Evolutionary conservation across 2,329 filamentous ascomycete genomes (phyloP).

Genomic region (Aspergillus hortae): DNA sequence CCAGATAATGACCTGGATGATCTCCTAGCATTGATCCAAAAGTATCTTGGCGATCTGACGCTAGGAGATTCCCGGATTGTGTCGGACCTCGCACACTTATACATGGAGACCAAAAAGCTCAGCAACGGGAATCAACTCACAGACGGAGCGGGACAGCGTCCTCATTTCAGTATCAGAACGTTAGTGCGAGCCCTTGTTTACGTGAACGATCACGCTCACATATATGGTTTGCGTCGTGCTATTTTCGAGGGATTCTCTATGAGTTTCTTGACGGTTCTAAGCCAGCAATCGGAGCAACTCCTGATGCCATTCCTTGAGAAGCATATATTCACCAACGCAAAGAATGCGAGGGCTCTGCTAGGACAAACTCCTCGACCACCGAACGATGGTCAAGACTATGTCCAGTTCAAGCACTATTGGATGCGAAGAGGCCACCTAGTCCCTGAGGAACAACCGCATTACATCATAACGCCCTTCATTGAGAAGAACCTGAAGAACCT

Average conservation of each 20-base stretch:
- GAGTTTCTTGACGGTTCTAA: slow-evolving; percentile 90
- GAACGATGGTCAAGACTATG: slow-evolving; percentile 70
- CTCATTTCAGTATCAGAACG: slow-evolving; percentile 94
- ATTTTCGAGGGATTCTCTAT: slow-evolving; percentile 96
- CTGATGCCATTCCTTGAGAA: slow-evolving; percentile 77
- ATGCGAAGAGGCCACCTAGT: slow-evolving; percentile 69
- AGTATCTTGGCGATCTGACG: slow-evolving; percentile 72
- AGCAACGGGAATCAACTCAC: slow-evolving; percentile 80
- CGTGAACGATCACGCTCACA: slow-evolving; percentile 75
- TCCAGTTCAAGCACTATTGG: slow-evolving; percentile 89
- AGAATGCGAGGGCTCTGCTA: slow-evolving; percentile 68
- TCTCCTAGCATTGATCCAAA: slow-evolving; percentile 79
- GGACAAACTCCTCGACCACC: slow-evolving; percentile 75
- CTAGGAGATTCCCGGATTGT: slow-evolving; percentile 70
- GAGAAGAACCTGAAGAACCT: slow-evolving; percentile 92
- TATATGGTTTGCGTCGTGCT: slow-evolving; percentile 80
- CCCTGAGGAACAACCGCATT: slow-evolving; percentile 73
- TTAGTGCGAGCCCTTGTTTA: slow-evolving; percentile 87
- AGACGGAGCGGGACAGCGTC: slow-evolving; percentile 91
- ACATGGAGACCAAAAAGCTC: slow-evolving; percentile 79
- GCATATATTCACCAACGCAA: slow-evolving; percentile 69
- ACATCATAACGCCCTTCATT: slow-evolving; percentile 95
- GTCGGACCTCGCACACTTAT: slow-evolving; percentile 79
- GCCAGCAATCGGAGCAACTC: slow-evolving; percentile 73
- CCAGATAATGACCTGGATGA: slow-evolving; percentile 86